Conservation (phyloP, 805 yeast species). For the Candida vartiovaarae region DNA sequence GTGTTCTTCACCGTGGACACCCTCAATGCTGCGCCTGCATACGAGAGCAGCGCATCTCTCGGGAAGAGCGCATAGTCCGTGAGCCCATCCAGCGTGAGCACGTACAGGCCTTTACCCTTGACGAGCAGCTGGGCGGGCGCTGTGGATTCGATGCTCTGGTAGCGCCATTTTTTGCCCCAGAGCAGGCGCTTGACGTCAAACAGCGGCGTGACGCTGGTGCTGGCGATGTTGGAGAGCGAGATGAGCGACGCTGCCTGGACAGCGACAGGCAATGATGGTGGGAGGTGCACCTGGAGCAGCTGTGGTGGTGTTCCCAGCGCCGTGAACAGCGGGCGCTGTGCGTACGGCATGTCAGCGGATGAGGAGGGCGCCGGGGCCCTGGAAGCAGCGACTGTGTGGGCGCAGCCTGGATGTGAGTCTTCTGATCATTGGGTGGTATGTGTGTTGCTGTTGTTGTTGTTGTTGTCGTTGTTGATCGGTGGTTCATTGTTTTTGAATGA, state of each 20-base stretch:
- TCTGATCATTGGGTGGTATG: background rate
- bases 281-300: slow-evolving; percentile 41
- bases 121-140: slow-evolving; percentile 14
- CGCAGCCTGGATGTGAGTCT: slow-evolving; percentile 12
- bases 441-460: too few relatives aligned
- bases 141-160: slow-evolving; percentile 39
- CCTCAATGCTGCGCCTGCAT: slow-evolving; percentile 44
- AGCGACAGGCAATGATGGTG: slow-evolving; percentile 52
- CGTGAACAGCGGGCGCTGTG: slow-evolving; percentile 12
- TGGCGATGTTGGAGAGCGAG: slow-evolving; percentile 26
- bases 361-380: background rate
- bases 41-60: slow-evolving; percentile 40
- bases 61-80: slow-evolving; percentile 56
- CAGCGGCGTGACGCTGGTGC: slow-evolving; percentile 3
- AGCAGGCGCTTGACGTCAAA: background rate
- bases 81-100: slow-evolving; percentile 46
- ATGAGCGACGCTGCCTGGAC: slow-evolving; percentile 43
- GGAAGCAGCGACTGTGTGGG: slow-evolving; percentile 7
- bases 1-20: slow-evolving; percentile 29
- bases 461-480: background rate
- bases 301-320: slow-evolving; percentile 44
- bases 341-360: slow-evolving; percentile 2
- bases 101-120: slow-evolving; percentile 8
- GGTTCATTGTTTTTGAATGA: background rate
- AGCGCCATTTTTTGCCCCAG: slow-evolving; percentile 29